Conservation (phyloP, 495 filamentous ascomycete species). For the Glutinoglossum americanum region DNA sequence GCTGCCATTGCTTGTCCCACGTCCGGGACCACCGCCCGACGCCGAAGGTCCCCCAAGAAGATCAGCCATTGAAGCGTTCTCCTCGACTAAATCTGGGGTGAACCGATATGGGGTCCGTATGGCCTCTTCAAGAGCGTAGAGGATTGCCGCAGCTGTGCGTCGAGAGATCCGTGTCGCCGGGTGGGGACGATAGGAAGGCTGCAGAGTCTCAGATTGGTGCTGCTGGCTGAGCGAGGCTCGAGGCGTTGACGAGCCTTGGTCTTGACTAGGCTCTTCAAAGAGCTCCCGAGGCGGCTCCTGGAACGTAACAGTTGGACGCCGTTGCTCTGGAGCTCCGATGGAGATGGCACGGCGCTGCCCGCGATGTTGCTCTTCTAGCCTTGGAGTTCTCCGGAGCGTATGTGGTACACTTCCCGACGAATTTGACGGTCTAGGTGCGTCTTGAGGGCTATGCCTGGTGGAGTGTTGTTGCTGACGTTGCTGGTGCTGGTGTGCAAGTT, state of each 20-base stretch:
- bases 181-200: slow-evolving; percentile 25
- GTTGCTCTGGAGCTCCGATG: slow-evolving; percentile 4
- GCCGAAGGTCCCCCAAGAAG: slow-evolving; percentile 28
- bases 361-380: slow-evolving; percentile 20
- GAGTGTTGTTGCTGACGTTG: slow-evolving; percentile 23
- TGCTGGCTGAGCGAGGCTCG: slow-evolving; percentile 8
- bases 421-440: slow-evolving; percentile 25
- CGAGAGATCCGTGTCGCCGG: slow-evolving; percentile 36
- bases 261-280: neutral
- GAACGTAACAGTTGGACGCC: neutral
- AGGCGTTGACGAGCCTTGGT: neutral
- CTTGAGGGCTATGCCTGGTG: slow-evolving; percentile 11
- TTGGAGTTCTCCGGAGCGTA: slow-evolving; percentile 28
- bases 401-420: slow-evolving; percentile 25
- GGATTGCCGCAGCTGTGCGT: slow-evolving; percentile 56
- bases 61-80: slow-evolving; percentile 89
- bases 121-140: slow-evolving; percentile 79
- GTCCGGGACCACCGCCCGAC: slow-evolving; percentile 19
- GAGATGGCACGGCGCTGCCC: slow-evolving; percentile 14
- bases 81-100: slow-evolving; percentile 65
- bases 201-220: slow-evolving; percentile 5
- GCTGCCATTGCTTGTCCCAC: slow-evolving; percentile 25
- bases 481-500: slow-evolving; percentile 34
- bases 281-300: slow-evolving; percentile 5
- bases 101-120: slow-evolving; percentile 66